phyloP scores from a whole-genome alignment of 306 rosid genomes.

The Vigna hirtella region DNA sequence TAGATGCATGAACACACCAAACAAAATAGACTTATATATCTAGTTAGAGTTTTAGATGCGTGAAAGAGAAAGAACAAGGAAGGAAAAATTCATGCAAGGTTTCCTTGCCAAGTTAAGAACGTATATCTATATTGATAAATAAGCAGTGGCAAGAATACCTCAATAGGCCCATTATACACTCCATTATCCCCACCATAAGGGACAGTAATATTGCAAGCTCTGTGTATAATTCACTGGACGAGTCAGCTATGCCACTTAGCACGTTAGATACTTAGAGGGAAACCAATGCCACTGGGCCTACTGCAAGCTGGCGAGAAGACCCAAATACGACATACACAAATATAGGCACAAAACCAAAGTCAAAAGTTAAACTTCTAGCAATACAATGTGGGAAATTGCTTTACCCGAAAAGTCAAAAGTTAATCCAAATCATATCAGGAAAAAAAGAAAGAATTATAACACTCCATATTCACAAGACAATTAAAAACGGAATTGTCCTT shows the following conservation, averaged over 20 bases:
- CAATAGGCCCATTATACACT: constrained; percentile 92
- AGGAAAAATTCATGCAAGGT: constrained; percentile 9
- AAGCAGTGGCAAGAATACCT: constrained; percentile 59
- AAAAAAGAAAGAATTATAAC: not conserved
- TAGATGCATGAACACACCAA: constrained; percentile 1
- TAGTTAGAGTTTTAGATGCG: constrained; percentile 14
- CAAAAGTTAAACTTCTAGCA: not conserved
- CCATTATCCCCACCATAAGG: constrained; percentile 95
- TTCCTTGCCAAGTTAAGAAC: constrained; percentile 28
- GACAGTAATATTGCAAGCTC: constrained; percentile 88
- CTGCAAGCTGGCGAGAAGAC: constrained; percentile 99
- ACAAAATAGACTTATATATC: constrained; percentile 23
- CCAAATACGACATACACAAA: constrained; percentile 94
- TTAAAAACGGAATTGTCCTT: not conserved
- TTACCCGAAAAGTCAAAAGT: constrained; percentile 21
- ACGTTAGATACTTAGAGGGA: constrained; percentile 87
- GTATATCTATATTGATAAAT: constrained; percentile 19
- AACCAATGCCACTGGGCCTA: constrained; percentile 98
- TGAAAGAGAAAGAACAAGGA: constrained; percentile 13
- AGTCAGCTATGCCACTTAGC: constrained; percentile 74
- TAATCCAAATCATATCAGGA: not conserved
- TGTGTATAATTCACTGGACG: constrained; percentile 80
- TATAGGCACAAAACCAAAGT: constrained; percentile 81
- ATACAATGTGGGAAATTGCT: not conserved
- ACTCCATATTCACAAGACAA: not conserved